Percentiles rank a stretch among this genome's conserved stretches.
These are phyloP conservation scores for Aspergillus amoenus DNA, from an alignment of 2,329 filamentous ascomycete genomes.

Conservation along the genomic window DNA sequence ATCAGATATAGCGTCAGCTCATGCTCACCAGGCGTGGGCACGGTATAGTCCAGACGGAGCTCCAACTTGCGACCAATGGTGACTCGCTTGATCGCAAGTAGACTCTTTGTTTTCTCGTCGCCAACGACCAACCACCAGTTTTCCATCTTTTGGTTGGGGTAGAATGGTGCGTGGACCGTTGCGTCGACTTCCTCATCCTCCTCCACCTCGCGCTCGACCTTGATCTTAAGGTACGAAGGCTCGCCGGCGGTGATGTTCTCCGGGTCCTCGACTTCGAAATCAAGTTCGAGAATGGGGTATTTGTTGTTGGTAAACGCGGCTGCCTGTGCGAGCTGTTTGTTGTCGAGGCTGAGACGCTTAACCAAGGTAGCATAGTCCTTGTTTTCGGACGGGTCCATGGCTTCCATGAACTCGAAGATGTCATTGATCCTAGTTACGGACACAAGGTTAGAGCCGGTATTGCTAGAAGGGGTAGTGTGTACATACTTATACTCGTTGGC, in stretches of 20 bases:
- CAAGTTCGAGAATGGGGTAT: slow-evolving; percentile 91
- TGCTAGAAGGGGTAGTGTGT: background rate
- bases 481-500: slow-evolving; percentile 75
- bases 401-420: slow-evolving; percentile 97
- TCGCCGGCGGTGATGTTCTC: slow-evolving; percentile 78
- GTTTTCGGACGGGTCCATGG: slow-evolving; percentile 96
- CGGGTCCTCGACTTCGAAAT: slow-evolving; percentile 79
- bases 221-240: slow-evolving; percentile 78
- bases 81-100: slow-evolving; percentile 92
- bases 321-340: slow-evolving; percentile 81
- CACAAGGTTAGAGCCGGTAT: slow-evolving; percentile 19
- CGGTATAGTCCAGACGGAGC: slow-evolving; percentile 81
- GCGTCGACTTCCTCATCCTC: slow-evolving; percentile 73
- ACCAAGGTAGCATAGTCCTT: slow-evolving; percentile 75
- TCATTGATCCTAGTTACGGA: slow-evolving; percentile 71
- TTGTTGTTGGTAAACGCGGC: slow-evolving; percentile 94
- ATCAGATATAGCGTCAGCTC: slow-evolving; percentile 90
- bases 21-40: slow-evolving; percentile 81
- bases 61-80: slow-evolving; percentile 78
- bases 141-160: slow-evolving; percentile 86
- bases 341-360: slow-evolving; percentile 73
- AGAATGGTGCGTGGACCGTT: slow-evolving; percentile 92
- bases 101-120: slow-evolving; percentile 81
- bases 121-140: slow-evolving; percentile 99
- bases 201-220: slow-evolving; percentile 79